Conservation (phyloP, 768 basidiomycete species). For the Kwoniella pini region DNA sequence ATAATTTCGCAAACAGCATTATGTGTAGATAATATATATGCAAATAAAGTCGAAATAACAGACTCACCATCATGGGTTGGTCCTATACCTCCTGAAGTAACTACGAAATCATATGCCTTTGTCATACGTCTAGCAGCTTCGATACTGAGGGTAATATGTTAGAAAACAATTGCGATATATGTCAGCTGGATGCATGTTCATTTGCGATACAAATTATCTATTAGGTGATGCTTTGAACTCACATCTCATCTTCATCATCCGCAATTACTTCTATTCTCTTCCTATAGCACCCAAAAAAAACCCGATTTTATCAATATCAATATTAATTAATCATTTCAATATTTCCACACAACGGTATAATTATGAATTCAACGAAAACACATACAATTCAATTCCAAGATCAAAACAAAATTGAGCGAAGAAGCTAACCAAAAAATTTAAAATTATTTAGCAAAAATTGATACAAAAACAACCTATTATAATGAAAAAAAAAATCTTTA, state of each 20-base stretch:
- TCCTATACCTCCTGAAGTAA: constrained; percentile 88
- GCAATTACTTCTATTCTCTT: constrained; percentile 88
- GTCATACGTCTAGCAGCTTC: constrained; percentile 84
- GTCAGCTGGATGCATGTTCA: too few relatives aligned
- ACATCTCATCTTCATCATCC: constrained; percentile 90
- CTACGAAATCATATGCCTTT: constrained; percentile 78
- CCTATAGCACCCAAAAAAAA: constrained; percentile 56
- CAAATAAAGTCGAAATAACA: too few relatives aligned
- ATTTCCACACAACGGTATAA: neutral
- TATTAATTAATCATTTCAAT: neutral
- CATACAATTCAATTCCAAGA: constrained; percentile 60
- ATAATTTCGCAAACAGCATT: too few relatives aligned
- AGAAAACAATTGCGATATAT: neutral
- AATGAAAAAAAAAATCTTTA: too few relatives aligned
- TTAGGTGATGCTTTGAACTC: constrained; percentile 38
- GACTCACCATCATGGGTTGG: constrained; percentile 81
- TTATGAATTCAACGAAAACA: neutral
- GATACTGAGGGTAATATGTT: constrained; percentile 58
- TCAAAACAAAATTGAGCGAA: constrained; percentile 89
- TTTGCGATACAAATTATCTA: too few relatives aligned
- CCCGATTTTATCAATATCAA: too few relatives aligned
- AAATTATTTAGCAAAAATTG: too few relatives aligned
- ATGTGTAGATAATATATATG: too few relatives aligned
- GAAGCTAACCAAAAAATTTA: constrained; percentile 63
- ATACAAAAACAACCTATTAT: too few relatives aligned